These are phyloP conservation scores for Austroboletus rostrupii DNA, from an alignment of 1,284 basidiomycete genomes.

Conservation along the genomic window DNA sequence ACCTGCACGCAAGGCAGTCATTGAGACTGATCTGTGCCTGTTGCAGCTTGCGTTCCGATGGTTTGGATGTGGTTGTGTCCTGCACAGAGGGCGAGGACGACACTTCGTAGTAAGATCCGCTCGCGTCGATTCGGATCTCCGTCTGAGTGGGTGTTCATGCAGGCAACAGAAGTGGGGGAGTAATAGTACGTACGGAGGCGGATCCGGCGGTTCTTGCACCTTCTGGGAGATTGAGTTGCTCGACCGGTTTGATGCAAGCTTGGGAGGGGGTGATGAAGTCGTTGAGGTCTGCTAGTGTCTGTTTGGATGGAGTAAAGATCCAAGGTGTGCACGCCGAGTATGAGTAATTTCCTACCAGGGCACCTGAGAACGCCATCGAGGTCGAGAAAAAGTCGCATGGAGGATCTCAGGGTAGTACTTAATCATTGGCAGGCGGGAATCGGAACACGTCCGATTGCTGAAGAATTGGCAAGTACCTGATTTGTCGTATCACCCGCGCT, in stretches of 20 bases:
- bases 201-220: conserved; percentile 47
- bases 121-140: conserved; percentile 82
- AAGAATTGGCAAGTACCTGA: no score
- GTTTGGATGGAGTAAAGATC: conserved; percentile 3
- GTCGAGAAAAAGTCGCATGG: background rate
- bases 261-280: conserved; percentile 98
- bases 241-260: conserved; percentile 96
- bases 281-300: conserved; percentile 93
- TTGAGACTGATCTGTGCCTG: conserved; percentile 95
- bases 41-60: conserved; percentile 59
- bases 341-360: conserved; percentile 54
- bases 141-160: conserved; percentile 48
- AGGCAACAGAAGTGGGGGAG: background rate
- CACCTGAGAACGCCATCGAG: conserved; percentile 86
- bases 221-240: conserved; percentile 51
- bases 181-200: conserved; percentile 48
- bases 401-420: no score
- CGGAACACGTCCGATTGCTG: background rate
- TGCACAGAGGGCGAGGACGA: conserved; percentile 27
- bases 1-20: conserved; percentile 92
- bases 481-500: no score
- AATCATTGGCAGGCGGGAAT: background rate
- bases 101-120: conserved; percentile 79
- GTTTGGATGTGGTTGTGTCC: conserved; percentile 20
- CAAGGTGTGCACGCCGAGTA: background rate